Base-by-base conservation (phyloP, 2,329 filamentous ascomycete species). In the Colletotrichum echinochloae region DNA sequence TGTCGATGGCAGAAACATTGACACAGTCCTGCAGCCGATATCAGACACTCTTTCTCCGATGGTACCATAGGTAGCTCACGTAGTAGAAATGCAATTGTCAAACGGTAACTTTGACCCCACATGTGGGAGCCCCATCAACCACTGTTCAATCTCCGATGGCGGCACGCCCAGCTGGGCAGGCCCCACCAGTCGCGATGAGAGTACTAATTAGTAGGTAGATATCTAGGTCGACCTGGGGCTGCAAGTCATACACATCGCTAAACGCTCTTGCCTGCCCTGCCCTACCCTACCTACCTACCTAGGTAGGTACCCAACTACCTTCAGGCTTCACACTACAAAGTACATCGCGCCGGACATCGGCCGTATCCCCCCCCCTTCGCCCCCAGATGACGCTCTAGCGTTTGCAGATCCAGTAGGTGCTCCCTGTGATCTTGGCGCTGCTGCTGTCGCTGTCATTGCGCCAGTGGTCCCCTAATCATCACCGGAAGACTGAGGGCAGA, bases 1-100 rank as follows among this genome's bases (percentile, higher is more conserved):
- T 41, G 20, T 66, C 56, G 48, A 51, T 41, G 26, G 44, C 44
- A 14, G n/a, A 49, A 49, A 60, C 28, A 33, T 12, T 54, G 23
- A 26, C 18, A 62, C 33, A 62, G 63, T 70, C 57, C 57, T 41
- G 51, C 64, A 59, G 60, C 61, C 48, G 33, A 70, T 35, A 56
- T 48, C 41, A 70, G 49, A 56, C 56, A 60, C 56, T 57, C 23
- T 57, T 52, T 52, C 23, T 41, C 60, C 60, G 46, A 52, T 41
- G 7, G 23, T 30, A 28, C 60, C 23, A 26, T 33, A 44, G 63
- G 49, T 70, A n/a, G n/a, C n/a, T n/a, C n/a, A n/a, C n/a, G n/a
- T n/a, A n/a, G n/a, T 70, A 66, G 63, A 70, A 70, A 70, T 69
- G 37, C 66, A 60, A 65, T 70, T n/a, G 44, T 59, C 64, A 57